phyloP scores from a whole-genome alignment of 2,329 filamentous ascomycete species.

The Monosporascus ibericus region DNA sequence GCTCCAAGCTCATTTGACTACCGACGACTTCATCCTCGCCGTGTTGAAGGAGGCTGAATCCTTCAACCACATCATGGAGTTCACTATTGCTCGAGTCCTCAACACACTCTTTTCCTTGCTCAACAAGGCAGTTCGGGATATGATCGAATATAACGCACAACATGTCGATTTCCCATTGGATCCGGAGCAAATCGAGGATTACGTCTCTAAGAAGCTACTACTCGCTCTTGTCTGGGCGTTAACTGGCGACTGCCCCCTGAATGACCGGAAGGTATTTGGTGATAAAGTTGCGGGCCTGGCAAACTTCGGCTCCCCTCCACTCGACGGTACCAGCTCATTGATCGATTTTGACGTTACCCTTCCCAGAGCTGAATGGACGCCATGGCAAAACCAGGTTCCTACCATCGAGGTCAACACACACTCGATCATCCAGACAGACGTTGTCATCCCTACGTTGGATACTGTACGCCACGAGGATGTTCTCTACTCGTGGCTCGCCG shows the following conservation, averaged over 20 bases:
- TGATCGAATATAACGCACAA: slow-evolving; percentile 93
- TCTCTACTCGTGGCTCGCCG: slow-evolving; percentile 98
- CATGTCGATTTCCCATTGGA: slow-evolving; percentile 93
- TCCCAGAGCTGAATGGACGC: slow-evolving; percentile 80
- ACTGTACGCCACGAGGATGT: slow-evolving; percentile 97
- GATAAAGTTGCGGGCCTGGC: slow-evolving; percentile 77
- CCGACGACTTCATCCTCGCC: slow-evolving; percentile 74
- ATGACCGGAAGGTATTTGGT: slow-evolving; percentile 83
- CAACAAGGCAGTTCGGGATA: slow-evolving; percentile 86
- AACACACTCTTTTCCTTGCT: slow-evolving; percentile 92
- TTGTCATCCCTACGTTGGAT: slow-evolving; percentile 95
- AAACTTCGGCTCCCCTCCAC: slow-evolving; percentile 75
- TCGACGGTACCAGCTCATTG: slow-evolving; percentile 73
- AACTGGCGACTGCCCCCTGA: slow-evolving; percentile 86
- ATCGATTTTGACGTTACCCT: slow-evolving; percentile 94
- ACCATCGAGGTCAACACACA: slow-evolving; percentile 96
- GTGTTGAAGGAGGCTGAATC: slow-evolving; percentile 68
- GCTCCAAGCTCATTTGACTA: slow-evolving; percentile 67
- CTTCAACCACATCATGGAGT: slow-evolving; percentile 98
- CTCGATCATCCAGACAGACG: slow-evolving; percentile 94
- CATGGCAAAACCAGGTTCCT: slow-evolving; percentile 93
- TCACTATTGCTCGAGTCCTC: slow-evolving; percentile 82
- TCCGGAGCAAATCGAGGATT: slow-evolving; percentile 81
- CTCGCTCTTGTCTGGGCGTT: slow-evolving; percentile 92
- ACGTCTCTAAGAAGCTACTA: slow-evolving; percentile 87